Conservation (phyloP, 1,284 basidiomycete species). For the Veloboletus limbatus region DNA sequence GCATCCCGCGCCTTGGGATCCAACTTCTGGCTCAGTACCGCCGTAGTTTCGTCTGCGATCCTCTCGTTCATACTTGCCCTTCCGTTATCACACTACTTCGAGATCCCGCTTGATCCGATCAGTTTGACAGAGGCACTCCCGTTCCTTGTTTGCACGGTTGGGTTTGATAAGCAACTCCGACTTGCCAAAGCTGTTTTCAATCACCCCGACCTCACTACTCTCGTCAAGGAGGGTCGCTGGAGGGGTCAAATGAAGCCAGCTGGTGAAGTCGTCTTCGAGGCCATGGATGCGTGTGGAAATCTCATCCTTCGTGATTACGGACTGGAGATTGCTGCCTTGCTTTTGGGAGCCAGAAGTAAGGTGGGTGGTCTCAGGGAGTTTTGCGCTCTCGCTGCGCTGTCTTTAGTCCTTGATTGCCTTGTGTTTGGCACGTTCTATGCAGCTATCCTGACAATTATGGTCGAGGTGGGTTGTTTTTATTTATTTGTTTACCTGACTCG, state of each 20-base stretch:
- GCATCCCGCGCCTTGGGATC: slow-evolving; percentile 86
- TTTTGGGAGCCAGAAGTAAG: slow-evolving; percentile 83
- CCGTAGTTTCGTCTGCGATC: slow-evolving; percentile 81
- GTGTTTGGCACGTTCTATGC: slow-evolving; percentile 91
- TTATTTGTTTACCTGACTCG: slow-evolving; percentile 9
- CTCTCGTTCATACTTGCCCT: slow-evolving; percentile 89
- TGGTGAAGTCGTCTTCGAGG: slow-evolving; percentile 81
- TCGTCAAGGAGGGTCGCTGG: slow-evolving; percentile 44
- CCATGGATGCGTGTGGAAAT: slow-evolving; percentile 76
- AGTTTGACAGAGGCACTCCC: slow-evolving; percentile 93
- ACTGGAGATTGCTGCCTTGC: slow-evolving; percentile 87
- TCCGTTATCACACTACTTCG: slow-evolving; percentile 78
- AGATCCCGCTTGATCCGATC: slow-evolving; percentile 90
- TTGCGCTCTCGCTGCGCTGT: slow-evolving; percentile 88
- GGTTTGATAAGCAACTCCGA: slow-evolving; percentile 96
- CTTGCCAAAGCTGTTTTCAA: slow-evolving; percentile 89
- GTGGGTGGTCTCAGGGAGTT: slow-evolving; percentile 93
- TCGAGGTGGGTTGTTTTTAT: slow-evolving; percentile 64
- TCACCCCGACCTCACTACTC: slow-evolving; percentile 71
- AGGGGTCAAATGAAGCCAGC: slow-evolving; percentile 68
- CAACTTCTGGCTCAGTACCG: slow-evolving; percentile 86
- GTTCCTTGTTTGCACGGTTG: slow-evolving; percentile 96
- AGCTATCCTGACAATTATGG: slow-evolving; percentile 88
- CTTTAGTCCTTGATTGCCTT: slow-evolving; percentile 84
- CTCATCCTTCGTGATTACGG: slow-evolving; percentile 91